Conservation (phyloP, 164 flowering plant genomes). For the Aristolochia californica region DNA sequence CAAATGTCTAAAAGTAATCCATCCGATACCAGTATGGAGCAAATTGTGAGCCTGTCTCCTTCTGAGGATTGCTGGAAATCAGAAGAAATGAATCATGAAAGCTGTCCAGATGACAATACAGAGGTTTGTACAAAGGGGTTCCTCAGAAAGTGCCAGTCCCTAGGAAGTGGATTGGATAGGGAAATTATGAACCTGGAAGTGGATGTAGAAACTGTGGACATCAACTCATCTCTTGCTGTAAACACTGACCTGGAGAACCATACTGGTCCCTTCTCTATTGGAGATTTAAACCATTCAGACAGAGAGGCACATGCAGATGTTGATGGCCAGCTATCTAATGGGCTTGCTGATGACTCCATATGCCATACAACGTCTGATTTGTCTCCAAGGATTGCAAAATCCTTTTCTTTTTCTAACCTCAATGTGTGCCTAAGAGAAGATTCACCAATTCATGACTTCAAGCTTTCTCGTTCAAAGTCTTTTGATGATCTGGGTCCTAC, state of each 20-base stretch:
- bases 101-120: slow-evolving; percentile 14
- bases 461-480: slow-evolving; percentile 33
- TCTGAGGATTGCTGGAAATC: slow-evolving; percentile 32
- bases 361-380: slow-evolving; percentile 18
- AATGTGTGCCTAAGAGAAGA: slow-evolving; percentile 10
- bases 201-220: slow-evolving; percentile 18
- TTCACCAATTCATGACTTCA: slow-evolving; percentile 12
- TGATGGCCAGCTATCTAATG: slow-evolving; percentile 25
- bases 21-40: slow-evolving; percentile 12
- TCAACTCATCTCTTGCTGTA: slow-evolving; percentile 21
- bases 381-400: slow-evolving; percentile 28
- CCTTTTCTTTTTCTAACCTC: slow-evolving; percentile 51
- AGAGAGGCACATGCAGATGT: slow-evolving; percentile 26
- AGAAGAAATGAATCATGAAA: slow-evolving; percentile 28
- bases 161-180: slow-evolving; percentile 47
- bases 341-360: slow-evolving; percentile 24
- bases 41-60: slow-evolving; percentile 22
- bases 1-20: slow-evolving; percentile 13
- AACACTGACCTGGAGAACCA: slow-evolving; percentile 22
- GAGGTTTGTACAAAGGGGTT: slow-evolving; percentile 10
- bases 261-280: slow-evolving; percentile 42
- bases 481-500: slow-evolving; percentile 31
- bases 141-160: slow-evolving; percentile 58
- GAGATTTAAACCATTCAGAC: slow-evolving; percentile 29
- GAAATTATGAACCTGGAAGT: slow-evolving; percentile 9